These are phyloP conservation scores for Capsicum baccatum DNA, from an alignment of 257 asterid species.

Conservation along the genomic window DNA sequence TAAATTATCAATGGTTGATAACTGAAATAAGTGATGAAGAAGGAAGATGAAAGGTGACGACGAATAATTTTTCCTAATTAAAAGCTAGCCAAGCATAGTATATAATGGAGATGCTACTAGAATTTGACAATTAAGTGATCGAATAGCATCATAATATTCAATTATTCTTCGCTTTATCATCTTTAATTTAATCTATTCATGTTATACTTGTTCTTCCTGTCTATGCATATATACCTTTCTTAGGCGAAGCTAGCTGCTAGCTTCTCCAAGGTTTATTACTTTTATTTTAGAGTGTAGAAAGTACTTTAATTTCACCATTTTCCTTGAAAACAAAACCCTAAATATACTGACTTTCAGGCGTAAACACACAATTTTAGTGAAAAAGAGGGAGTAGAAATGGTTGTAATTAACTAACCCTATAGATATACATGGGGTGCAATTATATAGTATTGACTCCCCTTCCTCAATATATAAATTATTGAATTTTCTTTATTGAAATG, in stretches of 20 bases:
- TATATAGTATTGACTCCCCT: neutral
- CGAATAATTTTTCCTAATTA: neutral
- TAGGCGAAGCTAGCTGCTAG: neutral
- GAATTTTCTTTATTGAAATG: neutral
- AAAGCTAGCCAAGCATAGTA: neutral
- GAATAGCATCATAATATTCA: too few relatives aligned
- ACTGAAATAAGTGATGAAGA: neutral
- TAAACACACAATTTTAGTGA: neutral
- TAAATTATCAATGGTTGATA: neutral
- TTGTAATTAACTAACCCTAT: neutral
- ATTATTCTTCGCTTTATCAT: neutral
- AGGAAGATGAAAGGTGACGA: constrained; percentile 13
- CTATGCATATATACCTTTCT: neutral
- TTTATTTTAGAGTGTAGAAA: neutral
- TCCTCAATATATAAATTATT: neutral
- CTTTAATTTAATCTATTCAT: neutral
- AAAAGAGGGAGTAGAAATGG: neutral
- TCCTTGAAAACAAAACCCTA: neutral
- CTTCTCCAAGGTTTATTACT: neutral
- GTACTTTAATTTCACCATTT: neutral
- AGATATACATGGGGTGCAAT: neutral
- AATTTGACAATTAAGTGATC: neutral
- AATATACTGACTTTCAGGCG: neutral
- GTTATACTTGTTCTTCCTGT: neutral
- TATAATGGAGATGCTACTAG: neutral